Base-by-base conservation (phyloP, 257 asterid genomes). In the Nicotiana obtusifolia region DNA sequence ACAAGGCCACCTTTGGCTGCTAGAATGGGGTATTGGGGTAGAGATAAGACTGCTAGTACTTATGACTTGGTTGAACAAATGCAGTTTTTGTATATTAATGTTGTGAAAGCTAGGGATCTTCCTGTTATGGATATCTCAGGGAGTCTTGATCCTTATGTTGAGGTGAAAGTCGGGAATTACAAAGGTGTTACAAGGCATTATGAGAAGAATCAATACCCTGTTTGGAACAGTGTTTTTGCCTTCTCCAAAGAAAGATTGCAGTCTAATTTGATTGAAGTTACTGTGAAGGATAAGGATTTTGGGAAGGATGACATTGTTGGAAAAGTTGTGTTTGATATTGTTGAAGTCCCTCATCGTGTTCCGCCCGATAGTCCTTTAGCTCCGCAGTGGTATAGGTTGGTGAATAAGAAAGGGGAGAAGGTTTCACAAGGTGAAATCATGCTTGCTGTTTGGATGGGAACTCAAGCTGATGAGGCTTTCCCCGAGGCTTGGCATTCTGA, bases 401-500 rank as follows among this genome's bases (percentile, higher is more conserved):
- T 76, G 79, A 90, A 89, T 47, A 93, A 91, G 85, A 91, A 87
- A 26, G 97, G 95, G 77, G 90, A 84, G 19, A 85, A 90, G 81
- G 78, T 82, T 30, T 77, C 68, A 73, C 87, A 84, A 1, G 98
- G 98, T 41, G 97, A 93, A 82, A 79, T 95, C 64, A 93, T 95
- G 98, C 92, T 95, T 56, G 97, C 97, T 1, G 92, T 93, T 81
- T 95, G 98, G 98, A 90, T 90, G 89, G 97, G 98, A 83, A 94
- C 98, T 49, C 98, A 94, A 82, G 98, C 98, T 7, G 98, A 94
- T 47, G 98, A 95, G 88, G 88, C 97, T 10, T 95, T 93, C 68
- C 97, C 97, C 0, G 94, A 93, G 30, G 98, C 97, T 10, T 93
- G 97, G 97, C 97, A 95, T 76, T 92, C 97, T 11, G 97, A 93